Evolutionary conservation across 1,284 basidiomycete genomes (phyloP).

Genomic region (Trametes hirsuta): DNA sequence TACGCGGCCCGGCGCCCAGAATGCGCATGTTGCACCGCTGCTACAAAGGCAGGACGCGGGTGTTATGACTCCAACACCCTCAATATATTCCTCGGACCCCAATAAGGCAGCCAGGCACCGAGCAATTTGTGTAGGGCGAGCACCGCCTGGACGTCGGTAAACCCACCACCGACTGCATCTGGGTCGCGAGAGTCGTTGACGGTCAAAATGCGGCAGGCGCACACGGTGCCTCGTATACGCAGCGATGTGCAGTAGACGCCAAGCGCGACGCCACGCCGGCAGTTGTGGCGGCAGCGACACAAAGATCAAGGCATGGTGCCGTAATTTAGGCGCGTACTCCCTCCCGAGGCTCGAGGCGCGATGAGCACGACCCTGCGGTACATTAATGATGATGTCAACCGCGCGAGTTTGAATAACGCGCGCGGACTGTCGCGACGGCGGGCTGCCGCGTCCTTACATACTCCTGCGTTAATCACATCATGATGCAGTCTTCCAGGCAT

Average conservation of each 20-base stretch:
- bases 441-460: not conserved
- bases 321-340: slow-evolving; percentile 22
- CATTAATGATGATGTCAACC: slow-evolving; percentile 3
- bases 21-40: not conserved
- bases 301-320: slow-evolving; percentile 29
- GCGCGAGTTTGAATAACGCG: slow-evolving; percentile 4
- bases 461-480: slow-evolving; percentile 13
- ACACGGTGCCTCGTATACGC: not conserved
- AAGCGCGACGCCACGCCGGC: slow-evolving; percentile 19
- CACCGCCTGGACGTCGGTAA: not conserved
- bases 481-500: slow-evolving; percentile 11
- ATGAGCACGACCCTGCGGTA: not conserved
- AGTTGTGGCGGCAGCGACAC: slow-evolving; percentile 29
- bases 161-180: not conserved
- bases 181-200: slow-evolving; percentile 1
- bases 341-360: not conserved
- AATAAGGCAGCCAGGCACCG: slow-evolving; percentile 14
- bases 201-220: not conserved
- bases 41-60: not conserved
- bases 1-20: not conserved
- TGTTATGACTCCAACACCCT: slow-evolving; percentile 18
- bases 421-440: not conserved
- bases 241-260: not conserved
- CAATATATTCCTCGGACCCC: slow-evolving; percentile 5
- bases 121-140: slow-evolving; percentile 1